A percentile compares a stretch with the other conserved stretches of the same genome.
Evolutionary conservation across 1,284 basidiomycete genomes (phyloP).

Genomic region (Sphagnurus paluster): DNA sequence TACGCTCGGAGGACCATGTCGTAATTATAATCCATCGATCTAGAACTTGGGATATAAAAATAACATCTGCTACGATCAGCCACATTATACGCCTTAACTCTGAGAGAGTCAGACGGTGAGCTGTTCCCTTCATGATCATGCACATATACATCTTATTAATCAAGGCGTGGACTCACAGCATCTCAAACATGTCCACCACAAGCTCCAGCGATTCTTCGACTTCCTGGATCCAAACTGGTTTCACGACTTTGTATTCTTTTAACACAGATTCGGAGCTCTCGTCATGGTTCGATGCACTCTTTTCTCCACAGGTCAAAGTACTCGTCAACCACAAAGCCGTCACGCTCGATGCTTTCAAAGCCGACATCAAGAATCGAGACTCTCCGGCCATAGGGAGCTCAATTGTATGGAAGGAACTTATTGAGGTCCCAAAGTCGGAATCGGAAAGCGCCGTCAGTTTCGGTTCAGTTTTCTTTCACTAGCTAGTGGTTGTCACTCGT

Average conservation of each 20-base stretch:
- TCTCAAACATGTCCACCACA: slow-evolving; percentile 1
- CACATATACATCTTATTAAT: no score
- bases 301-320: slow-evolving; percentile 34
- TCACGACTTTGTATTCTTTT: slow-evolving; percentile 2
- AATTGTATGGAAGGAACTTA: slow-evolving; percentile 37
- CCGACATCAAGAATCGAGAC: slow-evolving; percentile 20
- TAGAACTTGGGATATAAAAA: no score
- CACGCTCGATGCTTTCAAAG: slow-evolving; percentile 30
- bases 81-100: no score
- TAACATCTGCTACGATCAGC: no score
- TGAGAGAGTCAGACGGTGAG: no score
- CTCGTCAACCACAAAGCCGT: slow-evolving; percentile 32
- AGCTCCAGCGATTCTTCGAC: slow-evolving; percentile 6
- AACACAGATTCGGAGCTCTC: slow-evolving; percentile 2
- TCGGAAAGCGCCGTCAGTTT: slow-evolving; percentile 14
- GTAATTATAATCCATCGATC: no score
- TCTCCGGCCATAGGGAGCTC: slow-evolving; percentile 21
- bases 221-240: slow-evolving; percentile 21
- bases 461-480: not conserved
- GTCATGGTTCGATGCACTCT: slow-evolving; percentile 28
- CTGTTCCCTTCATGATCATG: no score
- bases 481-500: not conserved
- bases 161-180: no score
- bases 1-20: no score
- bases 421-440: slow-evolving; percentile 29